Evolutionary conservation across 768 basidiomycete species (phyloP).

Genomic region (Phaeotremella fagi): DNA sequence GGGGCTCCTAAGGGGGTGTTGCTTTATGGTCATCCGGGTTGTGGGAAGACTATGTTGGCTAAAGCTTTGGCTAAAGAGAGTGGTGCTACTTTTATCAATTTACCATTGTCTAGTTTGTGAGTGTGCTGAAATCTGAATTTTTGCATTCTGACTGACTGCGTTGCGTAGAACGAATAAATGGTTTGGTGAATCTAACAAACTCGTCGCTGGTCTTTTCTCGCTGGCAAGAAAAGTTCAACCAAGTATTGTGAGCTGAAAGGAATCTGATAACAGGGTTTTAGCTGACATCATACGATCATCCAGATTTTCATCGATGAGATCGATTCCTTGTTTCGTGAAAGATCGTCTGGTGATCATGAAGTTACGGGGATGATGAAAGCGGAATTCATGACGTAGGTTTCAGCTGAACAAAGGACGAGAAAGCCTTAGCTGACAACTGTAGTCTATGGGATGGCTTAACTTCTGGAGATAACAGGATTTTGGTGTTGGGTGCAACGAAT

Average conservation of each 20-base stretch:
- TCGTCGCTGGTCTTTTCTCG: constrained; percentile 89
- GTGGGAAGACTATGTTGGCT: constrained; percentile 99
- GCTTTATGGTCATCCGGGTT: constrained; percentile 93
- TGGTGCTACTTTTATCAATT: constrained; percentile 92
- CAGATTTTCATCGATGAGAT: constrained; percentile 97
- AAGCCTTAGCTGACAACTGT: no score
- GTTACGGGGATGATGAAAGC: constrained; percentile 99
- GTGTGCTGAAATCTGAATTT: constrained; percentile 2
- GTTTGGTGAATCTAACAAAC: constrained; percentile 89
- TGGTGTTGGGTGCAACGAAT: constrained; percentile 93
- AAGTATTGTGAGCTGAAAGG: constrained; percentile 62
- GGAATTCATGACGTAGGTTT: constrained; percentile 51
- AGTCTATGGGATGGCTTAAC: constrained; percentile 94
- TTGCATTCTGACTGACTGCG: neutral
- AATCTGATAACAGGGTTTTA: neutral
- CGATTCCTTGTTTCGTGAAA: constrained; percentile 85
- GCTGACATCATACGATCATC: neutral
- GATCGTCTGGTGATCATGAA: constrained; percentile 86
- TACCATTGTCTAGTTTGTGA: constrained; percentile 63
- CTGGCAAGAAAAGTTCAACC: constrained; percentile 91
- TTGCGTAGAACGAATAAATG: constrained; percentile 51
- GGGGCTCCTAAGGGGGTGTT: constrained; percentile 93
- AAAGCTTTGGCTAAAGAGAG: constrained; percentile 96
- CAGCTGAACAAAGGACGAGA: no score
- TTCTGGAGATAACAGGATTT: constrained; percentile 69